Evolutionary conservation across 352 stramenopile genomes (phyloP).

Genomic region (Globisporangium mamillatum): DNA sequence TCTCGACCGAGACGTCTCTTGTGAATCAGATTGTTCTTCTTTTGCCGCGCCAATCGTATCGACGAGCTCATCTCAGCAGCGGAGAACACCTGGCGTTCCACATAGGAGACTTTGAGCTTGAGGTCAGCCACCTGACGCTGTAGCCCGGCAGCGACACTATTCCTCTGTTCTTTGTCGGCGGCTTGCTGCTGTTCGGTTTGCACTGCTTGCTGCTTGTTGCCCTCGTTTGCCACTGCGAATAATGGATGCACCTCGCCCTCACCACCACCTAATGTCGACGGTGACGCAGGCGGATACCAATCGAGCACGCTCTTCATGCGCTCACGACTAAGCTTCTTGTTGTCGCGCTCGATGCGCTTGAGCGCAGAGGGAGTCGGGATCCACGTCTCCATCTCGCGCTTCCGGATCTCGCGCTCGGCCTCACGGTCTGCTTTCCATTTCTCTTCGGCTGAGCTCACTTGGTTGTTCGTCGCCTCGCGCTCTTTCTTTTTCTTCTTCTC

Average conservation of each 20-base stretch:
- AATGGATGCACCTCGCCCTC: constrained; percentile 39
- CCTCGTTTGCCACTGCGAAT: constrained; percentile 22
- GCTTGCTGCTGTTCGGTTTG: constrained; percentile 24
- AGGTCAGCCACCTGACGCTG: constrained; percentile 27
- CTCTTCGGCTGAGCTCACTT: constrained; percentile 46
- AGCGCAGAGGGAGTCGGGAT: constrained; percentile 36
- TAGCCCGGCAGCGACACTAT: constrained; percentile 15
- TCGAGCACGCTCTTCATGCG: constrained; percentile 39
- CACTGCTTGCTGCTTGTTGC: neutral
- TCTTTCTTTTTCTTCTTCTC: constrained; percentile 56
- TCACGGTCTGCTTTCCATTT: constrained; percentile 48
- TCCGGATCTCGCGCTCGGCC: constrained; percentile 37
- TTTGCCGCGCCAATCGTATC: constrained; percentile 11
- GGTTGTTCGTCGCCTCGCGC: constrained; percentile 29
- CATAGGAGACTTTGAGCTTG: constrained; percentile 31
- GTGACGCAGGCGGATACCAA: constrained; percentile 40
- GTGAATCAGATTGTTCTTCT: constrained; percentile 13
- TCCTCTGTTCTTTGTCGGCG: constrained; percentile 6
- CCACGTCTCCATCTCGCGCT: constrained; percentile 57
- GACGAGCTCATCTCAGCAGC: neutral
- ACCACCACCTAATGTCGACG: neutral
- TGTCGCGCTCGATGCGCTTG: constrained; percentile 27
- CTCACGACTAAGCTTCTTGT: constrained; percentile 38
- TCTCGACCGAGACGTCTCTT: constrained; percentile 20
- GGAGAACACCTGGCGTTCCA: constrained; percentile 23